A percentile compares a stretch with the other conserved stretches of the same genome.
Conservation (phyloP, 257 asterid species). For the Phtheirospermum japonicum region DNA sequence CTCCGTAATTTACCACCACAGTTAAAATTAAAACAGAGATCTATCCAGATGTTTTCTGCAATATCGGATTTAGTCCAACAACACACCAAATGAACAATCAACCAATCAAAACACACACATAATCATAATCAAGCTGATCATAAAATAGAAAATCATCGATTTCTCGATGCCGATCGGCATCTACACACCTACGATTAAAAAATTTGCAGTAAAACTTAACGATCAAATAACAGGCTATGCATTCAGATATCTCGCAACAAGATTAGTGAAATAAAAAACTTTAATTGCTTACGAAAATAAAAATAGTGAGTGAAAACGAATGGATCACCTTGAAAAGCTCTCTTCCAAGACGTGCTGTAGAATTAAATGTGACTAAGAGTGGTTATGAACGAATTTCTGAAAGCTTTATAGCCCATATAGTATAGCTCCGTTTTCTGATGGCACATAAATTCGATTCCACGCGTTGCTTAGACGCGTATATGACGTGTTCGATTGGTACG, state of each 20-base stretch:
- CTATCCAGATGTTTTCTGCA: too few relatives aligned
- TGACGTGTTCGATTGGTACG: neutral
- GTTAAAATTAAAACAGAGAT: too few relatives aligned
- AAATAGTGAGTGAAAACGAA: neutral
- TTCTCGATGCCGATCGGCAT: neutral
- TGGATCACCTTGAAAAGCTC: neutral
- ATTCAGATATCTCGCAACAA: neutral
- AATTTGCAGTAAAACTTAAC: neutral
- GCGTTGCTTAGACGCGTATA: neutral
- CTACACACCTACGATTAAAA: neutral
- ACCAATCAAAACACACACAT: too few relatives aligned
- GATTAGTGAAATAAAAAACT: neutral
- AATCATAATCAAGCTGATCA: too few relatives aligned
- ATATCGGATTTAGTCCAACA: too few relatives aligned
- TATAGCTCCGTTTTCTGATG: neutral
- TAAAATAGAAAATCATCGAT: neutral
- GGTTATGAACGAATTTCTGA: neutral
- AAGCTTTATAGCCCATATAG: neutral
- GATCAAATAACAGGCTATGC: neutral
- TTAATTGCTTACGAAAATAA: neutral
- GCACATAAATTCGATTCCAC: neutral
- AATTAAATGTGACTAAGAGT: neutral
- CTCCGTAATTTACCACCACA: too few relatives aligned
- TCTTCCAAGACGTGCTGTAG: neutral
- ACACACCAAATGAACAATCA: too few relatives aligned